phyloP scores from a whole-genome alignment of 1,284 basidiomycete species.

The Ustilago xerochloae region DNA sequence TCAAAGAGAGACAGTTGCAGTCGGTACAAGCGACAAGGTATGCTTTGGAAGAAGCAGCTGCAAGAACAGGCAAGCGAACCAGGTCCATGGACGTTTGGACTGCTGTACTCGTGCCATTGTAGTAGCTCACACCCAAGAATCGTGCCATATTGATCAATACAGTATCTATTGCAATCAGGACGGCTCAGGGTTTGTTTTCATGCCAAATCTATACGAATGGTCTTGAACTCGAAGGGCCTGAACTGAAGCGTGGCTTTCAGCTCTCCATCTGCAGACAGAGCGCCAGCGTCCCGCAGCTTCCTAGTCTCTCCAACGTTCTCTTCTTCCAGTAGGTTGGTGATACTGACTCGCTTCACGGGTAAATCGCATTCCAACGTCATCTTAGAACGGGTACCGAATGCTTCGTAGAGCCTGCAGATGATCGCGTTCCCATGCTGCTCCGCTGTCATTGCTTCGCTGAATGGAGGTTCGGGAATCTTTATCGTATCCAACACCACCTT shows the following conservation, averaged over 20 bases:
- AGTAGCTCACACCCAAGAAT: too few relatives aligned
- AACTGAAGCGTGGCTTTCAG: slow-evolving; percentile 71
- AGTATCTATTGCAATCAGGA: too few relatives aligned
- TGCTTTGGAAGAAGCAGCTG: slow-evolving; percentile 18
- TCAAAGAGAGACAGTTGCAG: slow-evolving; percentile 4
- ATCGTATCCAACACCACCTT: slow-evolving; percentile 92
- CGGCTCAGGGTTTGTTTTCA: too few relatives aligned
- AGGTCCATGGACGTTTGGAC: slow-evolving; percentile 42
- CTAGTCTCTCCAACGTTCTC: slow-evolving; percentile 65
- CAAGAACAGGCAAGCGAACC: not conserved
- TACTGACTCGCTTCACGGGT: slow-evolving; percentile 74
- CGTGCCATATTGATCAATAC: too few relatives aligned
- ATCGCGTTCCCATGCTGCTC: too few relatives aligned
- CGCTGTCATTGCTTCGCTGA: too few relatives aligned
- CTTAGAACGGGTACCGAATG: slow-evolving; percentile 60
- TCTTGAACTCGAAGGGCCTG: slow-evolving; percentile 86
- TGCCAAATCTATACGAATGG: too few relatives aligned
- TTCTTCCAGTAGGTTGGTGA: slow-evolving; percentile 87
- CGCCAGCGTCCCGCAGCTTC: slow-evolving; percentile 16
- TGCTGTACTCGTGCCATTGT: slow-evolving; percentile 16
- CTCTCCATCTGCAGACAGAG: slow-evolving; percentile 39
- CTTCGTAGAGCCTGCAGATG: slow-evolving; percentile 85
- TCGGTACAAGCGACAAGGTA: slow-evolving; percentile 18
- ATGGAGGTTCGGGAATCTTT: slow-evolving; percentile 84
- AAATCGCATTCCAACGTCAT: slow-evolving; percentile 68